Percentiles rank a stretch among this genome's conserved stretches.
These are phyloP conservation scores for Ramalina intermedia DNA, from an alignment of 495 filamentous ascomycete genomes.

Conservation along the genomic window DNA sequence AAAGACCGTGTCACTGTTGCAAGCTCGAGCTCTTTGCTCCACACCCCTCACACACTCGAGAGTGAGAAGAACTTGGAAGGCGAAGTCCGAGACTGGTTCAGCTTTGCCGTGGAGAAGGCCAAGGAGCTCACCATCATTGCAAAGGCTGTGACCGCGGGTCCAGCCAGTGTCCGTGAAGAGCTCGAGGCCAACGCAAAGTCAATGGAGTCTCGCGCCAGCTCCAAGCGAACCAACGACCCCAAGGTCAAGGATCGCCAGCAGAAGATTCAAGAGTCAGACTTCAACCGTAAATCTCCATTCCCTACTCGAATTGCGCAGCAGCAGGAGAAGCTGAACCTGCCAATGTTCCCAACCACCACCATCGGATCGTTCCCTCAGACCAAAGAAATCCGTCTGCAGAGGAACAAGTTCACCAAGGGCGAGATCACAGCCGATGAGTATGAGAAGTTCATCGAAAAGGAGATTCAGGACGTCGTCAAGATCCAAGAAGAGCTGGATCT, in stretches of 20 bases:
- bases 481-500: constrained; percentile 96
- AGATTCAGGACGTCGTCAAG: constrained; percentile 83
- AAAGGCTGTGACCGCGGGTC: constrained; percentile 86
- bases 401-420: constrained; percentile 96
- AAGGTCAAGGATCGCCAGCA: constrained; percentile 88
- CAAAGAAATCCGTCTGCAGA: constrained; percentile 87
- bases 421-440: constrained; percentile 87
- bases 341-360: constrained; percentile 95
- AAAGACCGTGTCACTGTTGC: constrained; percentile 92
- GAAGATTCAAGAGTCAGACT: constrained; percentile 65
- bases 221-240: constrained; percentile 89
- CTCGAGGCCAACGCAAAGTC: constrained; percentile 92
- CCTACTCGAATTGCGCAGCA: constrained; percentile 68
- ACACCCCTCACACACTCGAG: constrained; percentile 92
- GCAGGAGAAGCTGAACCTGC: constrained; percentile 75
- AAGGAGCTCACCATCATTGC: constrained; percentile 82
- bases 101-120: constrained; percentile 92
- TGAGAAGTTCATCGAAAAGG: constrained; percentile 95
- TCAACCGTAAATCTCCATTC: constrained; percentile 87
- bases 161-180: constrained; percentile 67
- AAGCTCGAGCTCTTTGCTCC: constrained; percentile 91
- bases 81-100: constrained; percentile 96
- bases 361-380: constrained; percentile 99
- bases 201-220: constrained; percentile 73
- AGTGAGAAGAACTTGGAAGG: constrained; percentile 92